Percentiles rank a stretch among this genome's conserved stretches.
These are phyloP conservation scores for Odontarrhena argentea DNA, from an alignment of 345 rosid genomes.

Conservation along the genomic window DNA sequence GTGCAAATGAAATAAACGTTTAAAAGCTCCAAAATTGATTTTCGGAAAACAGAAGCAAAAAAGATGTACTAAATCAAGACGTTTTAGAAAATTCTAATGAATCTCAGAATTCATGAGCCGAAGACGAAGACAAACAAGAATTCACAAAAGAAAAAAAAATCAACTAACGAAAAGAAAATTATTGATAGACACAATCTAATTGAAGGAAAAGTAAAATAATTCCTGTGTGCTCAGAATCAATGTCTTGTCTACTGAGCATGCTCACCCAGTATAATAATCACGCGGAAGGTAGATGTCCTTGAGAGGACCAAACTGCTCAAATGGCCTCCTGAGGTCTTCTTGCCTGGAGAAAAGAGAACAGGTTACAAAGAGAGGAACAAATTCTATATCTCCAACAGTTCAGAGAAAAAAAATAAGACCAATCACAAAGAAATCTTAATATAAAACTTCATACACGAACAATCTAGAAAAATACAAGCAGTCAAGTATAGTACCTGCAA, in stretches of 20 bases:
- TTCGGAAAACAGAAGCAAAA: not conserved
- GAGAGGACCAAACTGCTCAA: constrained; percentile 86
- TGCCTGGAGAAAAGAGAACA: constrained; percentile 53
- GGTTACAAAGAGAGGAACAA: constrained; percentile 2
- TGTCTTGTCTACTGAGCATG: constrained; percentile 4
- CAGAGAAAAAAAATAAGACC: not conserved
- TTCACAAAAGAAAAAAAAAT: constrained; percentile 5
- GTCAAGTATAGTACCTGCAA: constrained; percentile 63
- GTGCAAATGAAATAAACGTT: not conserved
- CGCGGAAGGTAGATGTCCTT: constrained; percentile 89
- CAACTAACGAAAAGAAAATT: not conserved
- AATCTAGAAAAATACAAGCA: not conserved
- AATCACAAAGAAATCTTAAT: not conserved
- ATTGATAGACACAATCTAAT: not conserved
- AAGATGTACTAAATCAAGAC: not conserved
- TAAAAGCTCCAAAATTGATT: not conserved
- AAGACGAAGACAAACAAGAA: not conserved
- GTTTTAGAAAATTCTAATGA: not conserved
- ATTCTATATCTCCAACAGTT: not conserved
- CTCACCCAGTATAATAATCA: constrained; percentile 92
- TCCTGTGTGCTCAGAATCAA: not conserved
- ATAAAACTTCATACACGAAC: not conserved
- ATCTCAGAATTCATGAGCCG: constrained; percentile 18
- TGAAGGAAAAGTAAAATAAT: constrained; percentile 4
- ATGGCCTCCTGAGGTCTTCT: constrained; percentile 80